phyloP scores from a whole-genome alignment of 2,329 filamentous ascomycete genomes.

The Ophiobolus disseminans region DNA sequence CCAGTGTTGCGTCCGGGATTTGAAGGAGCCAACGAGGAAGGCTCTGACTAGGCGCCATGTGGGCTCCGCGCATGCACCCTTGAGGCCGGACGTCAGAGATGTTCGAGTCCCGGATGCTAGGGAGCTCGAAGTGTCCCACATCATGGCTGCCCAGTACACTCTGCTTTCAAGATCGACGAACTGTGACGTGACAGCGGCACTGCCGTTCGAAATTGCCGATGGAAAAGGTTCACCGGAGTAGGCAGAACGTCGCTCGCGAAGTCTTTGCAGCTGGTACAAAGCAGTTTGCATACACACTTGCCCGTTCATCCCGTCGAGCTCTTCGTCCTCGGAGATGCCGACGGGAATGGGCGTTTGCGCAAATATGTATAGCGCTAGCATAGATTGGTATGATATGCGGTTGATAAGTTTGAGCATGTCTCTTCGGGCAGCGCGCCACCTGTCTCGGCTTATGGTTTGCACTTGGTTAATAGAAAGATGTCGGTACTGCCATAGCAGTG shows the following conservation, averaged over 20 bases:
- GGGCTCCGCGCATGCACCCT: slow-evolving; percentile 14
- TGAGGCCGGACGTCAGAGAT: slow-evolving; percentile 16
- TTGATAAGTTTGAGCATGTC: slow-evolving; percentile 21
- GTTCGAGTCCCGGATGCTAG: slow-evolving; percentile 9
- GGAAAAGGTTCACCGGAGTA: not conserved
- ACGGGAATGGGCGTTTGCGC: slow-evolving; percentile 13
- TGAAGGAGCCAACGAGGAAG: slow-evolving; percentile 13
- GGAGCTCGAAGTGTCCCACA: slow-evolving; percentile 14
- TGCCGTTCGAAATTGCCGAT: not conserved
- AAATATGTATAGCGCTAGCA: slow-evolving; percentile 16
- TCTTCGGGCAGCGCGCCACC: slow-evolving; percentile 13
- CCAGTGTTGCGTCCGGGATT: not conserved
- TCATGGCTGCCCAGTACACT: slow-evolving; percentile 17
- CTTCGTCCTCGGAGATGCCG: slow-evolving; percentile 14
- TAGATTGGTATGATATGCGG: slow-evolving; percentile 13
- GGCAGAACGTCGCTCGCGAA: slow-evolving; percentile 3
- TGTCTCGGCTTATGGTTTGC: not conserved
- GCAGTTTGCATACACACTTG: slow-evolving; percentile 16
- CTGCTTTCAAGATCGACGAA: slow-evolving; percentile 15
- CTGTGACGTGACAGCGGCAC: not conserved
- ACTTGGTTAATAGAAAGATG: not conserved
- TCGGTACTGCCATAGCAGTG: not conserved
- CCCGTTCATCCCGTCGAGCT: slow-evolving; percentile 11
- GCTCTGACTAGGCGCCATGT: slow-evolving; percentile 12
- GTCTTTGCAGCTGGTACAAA: slow-evolving; percentile 14